Percentiles rank a stretch among this genome's conserved stretches.
phyloP scores from a whole-genome alignment of 2,329 filamentous ascomycete species.

The Alternaria angustiovoidea region DNA sequence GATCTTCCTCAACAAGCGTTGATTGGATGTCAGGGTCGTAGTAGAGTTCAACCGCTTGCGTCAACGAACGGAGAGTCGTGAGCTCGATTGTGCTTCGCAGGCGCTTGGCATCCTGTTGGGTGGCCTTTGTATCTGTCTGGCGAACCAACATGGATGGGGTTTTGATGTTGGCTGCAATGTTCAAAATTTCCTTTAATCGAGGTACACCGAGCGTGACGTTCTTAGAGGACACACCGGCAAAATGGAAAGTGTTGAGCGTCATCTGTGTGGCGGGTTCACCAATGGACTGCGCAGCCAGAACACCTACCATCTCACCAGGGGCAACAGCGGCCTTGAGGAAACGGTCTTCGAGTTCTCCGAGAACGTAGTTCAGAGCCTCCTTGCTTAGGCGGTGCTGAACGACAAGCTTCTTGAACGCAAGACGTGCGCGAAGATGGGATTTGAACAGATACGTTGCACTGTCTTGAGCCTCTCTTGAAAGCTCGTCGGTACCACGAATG shows the following conservation, averaged over 20 bases:
- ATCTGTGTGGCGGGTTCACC: slow-evolving; percentile 99
- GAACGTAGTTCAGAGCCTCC: slow-evolving; percentile 88
- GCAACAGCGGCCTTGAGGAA: slow-evolving; percentile 87
- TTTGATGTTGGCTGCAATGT: slow-evolving; percentile 97
- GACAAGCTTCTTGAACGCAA: slow-evolving; percentile 93
- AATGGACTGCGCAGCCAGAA: slow-evolving; percentile 96
- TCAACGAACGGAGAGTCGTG: slow-evolving; percentile 90
- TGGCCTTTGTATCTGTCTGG: slow-evolving; percentile 67
- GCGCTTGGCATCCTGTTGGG: slow-evolving; percentile 82
- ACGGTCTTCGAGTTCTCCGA: slow-evolving; percentile 88
- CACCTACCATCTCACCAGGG: slow-evolving; percentile 98
- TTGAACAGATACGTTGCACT: slow-evolving; percentile 94
- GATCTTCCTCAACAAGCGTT: slow-evolving; percentile 86
- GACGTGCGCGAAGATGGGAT: slow-evolving; percentile 83
- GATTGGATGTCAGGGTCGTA: slow-evolving; percentile 90
- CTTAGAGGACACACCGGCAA: slow-evolving; percentile 99
- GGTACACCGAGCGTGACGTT: slow-evolving; percentile 99
- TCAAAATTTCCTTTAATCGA: slow-evolving; percentile 98
- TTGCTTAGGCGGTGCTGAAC: slow-evolving; percentile 86
- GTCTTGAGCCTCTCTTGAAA: slow-evolving; percentile 85
- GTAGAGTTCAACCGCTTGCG: slow-evolving; percentile 92
- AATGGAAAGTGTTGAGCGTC: slow-evolving; percentile 99
- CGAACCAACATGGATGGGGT: slow-evolving; percentile 97
- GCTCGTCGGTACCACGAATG: slow-evolving; percentile 81
- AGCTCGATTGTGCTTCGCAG: slow-evolving; percentile 92